phyloP scores from a whole-genome alignment of 495 filamentous ascomycete species.

The Cercophora newfieldiana region DNA sequence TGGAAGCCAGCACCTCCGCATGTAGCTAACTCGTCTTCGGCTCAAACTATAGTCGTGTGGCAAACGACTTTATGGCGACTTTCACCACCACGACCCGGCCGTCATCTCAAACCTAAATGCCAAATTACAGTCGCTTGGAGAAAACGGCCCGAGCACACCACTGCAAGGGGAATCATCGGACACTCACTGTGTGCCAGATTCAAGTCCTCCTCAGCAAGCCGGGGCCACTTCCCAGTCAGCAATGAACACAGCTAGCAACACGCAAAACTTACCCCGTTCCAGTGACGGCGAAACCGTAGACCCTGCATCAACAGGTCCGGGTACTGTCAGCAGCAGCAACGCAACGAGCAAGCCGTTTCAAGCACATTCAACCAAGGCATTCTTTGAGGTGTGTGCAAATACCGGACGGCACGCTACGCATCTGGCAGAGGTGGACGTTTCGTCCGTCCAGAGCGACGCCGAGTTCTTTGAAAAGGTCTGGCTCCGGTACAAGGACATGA shows the following conservation, averaged over 20 bases:
- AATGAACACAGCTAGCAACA: too few species aligned
- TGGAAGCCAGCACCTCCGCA: background rate
- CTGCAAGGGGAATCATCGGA: background rate
- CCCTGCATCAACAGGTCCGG: background rate
- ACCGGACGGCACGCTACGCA: background rate
- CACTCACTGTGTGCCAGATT: background rate
- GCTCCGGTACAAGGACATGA: background rate
- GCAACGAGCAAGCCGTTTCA: background rate
- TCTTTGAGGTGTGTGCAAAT: background rate
- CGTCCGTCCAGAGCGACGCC: background rate
- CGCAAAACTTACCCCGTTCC: background rate
- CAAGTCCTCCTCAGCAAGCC: background rate
- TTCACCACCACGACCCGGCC: background rate
- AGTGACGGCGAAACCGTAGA: background rate
- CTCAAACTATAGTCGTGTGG: background rate
- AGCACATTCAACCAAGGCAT: background rate
- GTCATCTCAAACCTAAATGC: background rate
- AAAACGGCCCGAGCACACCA: background rate
- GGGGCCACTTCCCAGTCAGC: too few species aligned
- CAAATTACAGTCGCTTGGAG: background rate
- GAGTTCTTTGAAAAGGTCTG: constrained; percentile 1
- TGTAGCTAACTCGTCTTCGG: background rate
- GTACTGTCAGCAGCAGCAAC: background rate
- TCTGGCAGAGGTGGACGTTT: background rate
- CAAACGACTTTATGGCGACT: background rate